Percentiles rank a stretch among this genome's conserved stretches.
Conservation (phyloP, 2,329 filamentous ascomycete genomes). For the Chaetomium sp. region DNA sequence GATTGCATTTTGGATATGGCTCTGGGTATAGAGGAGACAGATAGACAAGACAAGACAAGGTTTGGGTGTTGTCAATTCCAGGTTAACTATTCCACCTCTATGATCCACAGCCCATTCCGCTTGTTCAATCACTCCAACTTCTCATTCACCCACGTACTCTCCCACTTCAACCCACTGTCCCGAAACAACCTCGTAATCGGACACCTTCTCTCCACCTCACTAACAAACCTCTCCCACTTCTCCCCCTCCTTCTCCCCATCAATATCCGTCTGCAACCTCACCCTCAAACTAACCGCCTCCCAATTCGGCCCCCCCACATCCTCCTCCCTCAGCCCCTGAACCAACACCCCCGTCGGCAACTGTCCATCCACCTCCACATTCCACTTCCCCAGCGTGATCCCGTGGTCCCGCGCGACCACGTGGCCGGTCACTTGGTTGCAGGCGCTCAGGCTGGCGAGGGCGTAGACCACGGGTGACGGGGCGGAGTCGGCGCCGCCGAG, state of each 20-base stretch:
- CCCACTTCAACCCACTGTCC: slow-evolving; percentile 23
- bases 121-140: not conserved
- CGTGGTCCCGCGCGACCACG: slow-evolving; percentile 26
- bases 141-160: slow-evolving; percentile 26
- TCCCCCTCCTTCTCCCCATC: slow-evolving; percentile 3
- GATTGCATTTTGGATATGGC: too few relatives aligned
- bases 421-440: slow-evolving; percentile 28
- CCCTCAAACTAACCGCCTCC: slow-evolving; percentile 22
- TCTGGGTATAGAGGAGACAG: not conserved
- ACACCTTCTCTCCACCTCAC: slow-evolving; percentile 26
- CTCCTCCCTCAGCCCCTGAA: slow-evolving; percentile 23
- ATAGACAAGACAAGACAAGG: not conserved
- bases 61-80: not conserved
- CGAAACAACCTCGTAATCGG: slow-evolving; percentile 27
- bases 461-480: slow-evolving; percentile 27
- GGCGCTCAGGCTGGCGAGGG: slow-evolving; percentile 25
- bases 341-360: slow-evolving; percentile 24
- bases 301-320: slow-evolving; percentile 23
- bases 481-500: slow-evolving; percentile 26
- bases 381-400: slow-evolving; percentile 25
- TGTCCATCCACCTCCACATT: slow-evolving; percentile 22
- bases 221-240: slow-evolving; percentile 21
- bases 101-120: too few relatives aligned
- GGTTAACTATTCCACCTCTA: too few relatives aligned
- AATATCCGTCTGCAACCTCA: slow-evolving; percentile 25